phyloP scores from a whole-genome alignment of 2,329 filamentous ascomycete species.

The Cordyceps pruinosa region DNA sequence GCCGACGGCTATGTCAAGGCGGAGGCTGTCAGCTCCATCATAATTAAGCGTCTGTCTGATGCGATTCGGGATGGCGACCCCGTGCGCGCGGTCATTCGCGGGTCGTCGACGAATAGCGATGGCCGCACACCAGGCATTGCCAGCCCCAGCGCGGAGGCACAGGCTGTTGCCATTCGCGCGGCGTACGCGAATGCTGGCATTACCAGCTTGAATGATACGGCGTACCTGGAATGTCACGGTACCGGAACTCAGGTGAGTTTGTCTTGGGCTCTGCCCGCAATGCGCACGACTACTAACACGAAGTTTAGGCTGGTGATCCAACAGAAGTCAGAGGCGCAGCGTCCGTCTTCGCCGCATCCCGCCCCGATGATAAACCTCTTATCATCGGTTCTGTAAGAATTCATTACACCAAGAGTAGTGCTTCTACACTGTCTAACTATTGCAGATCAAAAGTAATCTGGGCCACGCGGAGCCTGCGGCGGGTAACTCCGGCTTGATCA shows the following conservation, averaged over 20 bases:
- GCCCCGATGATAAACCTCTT: constrained; percentile 14
- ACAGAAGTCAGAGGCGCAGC: constrained; percentile 14
- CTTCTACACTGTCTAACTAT: not conserved
- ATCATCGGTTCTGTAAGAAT: constrained; percentile 23
- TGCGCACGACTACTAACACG: not conserved
- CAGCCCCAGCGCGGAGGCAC: constrained; percentile 2
- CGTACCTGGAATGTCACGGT: constrained; percentile 2
- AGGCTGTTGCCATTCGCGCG: constrained; percentile 7
- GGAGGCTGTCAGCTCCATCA: constrained; percentile 35
- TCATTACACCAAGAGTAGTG: no score
- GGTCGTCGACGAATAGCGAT: not conserved
- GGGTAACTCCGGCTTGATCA: constrained; percentile 25
- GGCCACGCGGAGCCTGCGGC: constrained; percentile 25
- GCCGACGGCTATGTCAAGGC: constrained; percentile 40
- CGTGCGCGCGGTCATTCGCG: constrained; percentile 2
- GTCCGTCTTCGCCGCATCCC: constrained; percentile 19
- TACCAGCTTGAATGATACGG: not conserved
- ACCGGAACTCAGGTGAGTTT: not conserved
- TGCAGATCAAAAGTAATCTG: constrained; percentile 23
- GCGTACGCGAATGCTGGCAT: constrained; percentile 4
- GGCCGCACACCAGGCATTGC: constrained; percentile 5
- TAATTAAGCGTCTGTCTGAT: constrained; percentile 37
- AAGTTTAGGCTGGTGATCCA: constrained; percentile 3
- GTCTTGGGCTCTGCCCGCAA: fast-evolving
- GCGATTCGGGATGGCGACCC: constrained; percentile 27